Evolutionary conservation across 2,329 filamentous ascomycete genomes (phyloP).

Genomic region (Emericellopsis cladophorae): DNA sequence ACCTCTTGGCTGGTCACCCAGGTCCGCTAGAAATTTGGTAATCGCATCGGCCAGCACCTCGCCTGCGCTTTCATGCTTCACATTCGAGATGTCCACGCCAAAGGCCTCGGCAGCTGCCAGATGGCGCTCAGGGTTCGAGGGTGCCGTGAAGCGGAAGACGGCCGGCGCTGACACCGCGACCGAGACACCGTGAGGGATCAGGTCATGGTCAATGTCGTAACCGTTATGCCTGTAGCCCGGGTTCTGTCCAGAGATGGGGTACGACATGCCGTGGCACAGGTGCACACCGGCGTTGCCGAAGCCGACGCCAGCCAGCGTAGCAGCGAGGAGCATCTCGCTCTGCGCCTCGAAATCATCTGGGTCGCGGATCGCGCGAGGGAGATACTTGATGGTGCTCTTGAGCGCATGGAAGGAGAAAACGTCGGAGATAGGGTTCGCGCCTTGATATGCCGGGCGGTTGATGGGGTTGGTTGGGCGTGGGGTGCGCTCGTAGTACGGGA

Average conservation of each 20-base stretch:
- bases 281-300: conserved; percentile 98
- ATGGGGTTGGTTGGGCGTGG: conserved; percentile 85
- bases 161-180: conserved; percentile 89
- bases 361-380: conserved; percentile 75
- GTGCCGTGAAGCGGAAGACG: conserved; percentile 84
- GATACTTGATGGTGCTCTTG: conserved; percentile 74
- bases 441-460: conserved; percentile 85
- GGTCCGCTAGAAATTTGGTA: conserved; percentile 61
- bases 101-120: conserved; percentile 81
- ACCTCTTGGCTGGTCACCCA: conserved; percentile 86
- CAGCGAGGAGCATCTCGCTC: conserved; percentile 86
- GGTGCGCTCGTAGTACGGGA: conserved; percentile 77
- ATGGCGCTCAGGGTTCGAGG: conserved; percentile 88
- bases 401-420: conserved; percentile 89
- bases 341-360: conserved; percentile 90
- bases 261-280: conserved; percentile 75
- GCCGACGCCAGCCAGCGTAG: conserved; percentile 86
- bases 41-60: conserved; percentile 79
- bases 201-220: conserved; percentile 63
- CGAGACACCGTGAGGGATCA: conserved; percentile 93
- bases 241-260: conserved; percentile 93
- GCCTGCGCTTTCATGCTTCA: conserved; percentile 81
- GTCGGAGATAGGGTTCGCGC: conserved; percentile 93
- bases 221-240: conserved; percentile 76
- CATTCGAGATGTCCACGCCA: conserved; percentile 76